phyloP scores from a whole-genome alignment of 169 alveolate species.

The Eimeria falciformis region DNA sequence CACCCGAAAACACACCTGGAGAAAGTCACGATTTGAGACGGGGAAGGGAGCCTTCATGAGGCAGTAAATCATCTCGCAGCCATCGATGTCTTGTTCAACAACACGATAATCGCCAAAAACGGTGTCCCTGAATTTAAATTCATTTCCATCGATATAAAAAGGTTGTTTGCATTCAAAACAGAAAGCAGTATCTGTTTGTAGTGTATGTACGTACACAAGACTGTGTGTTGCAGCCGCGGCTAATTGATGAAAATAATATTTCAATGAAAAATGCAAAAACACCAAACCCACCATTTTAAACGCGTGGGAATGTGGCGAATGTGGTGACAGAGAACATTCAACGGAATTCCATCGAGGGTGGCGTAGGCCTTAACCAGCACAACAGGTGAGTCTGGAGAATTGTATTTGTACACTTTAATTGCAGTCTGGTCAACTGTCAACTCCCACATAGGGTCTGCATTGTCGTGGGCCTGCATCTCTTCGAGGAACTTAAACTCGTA shows the following conservation, averaged over 20 bases:
- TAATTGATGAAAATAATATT: too few species aligned
- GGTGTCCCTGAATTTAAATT: slow-evolving; percentile 49
- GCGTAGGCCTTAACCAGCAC: slow-evolving; percentile 78
- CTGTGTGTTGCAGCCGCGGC: too few species aligned
- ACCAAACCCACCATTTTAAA: slow-evolving; percentile 38
- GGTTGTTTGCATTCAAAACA: too few species aligned
- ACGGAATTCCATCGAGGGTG: slow-evolving; percentile 53
- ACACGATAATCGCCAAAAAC: slow-evolving; percentile 71
- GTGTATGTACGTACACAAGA: too few species aligned
- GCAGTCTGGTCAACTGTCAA: neutral
- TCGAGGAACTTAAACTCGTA: slow-evolving; percentile 67
- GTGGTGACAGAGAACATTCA: slow-evolving; percentile 69
- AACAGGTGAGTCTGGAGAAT: slow-evolving; percentile 51
- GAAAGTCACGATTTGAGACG: slow-evolving; percentile 72
- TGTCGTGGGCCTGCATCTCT: slow-evolving; percentile 51
- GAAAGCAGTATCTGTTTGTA: too few species aligned
- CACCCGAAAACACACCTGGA: slow-evolving; percentile 37
- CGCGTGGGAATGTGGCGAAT: slow-evolving; percentile 67
- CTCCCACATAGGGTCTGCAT: slow-evolving; percentile 66
- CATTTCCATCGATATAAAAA: too few species aligned
- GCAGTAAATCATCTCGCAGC: slow-evolving; percentile 77
- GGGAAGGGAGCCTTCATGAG: slow-evolving; percentile 79
- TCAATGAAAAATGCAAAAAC: too few species aligned
- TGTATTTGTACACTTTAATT: slow-evolving; percentile 64
- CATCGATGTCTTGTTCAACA: slow-evolving; percentile 67